These are phyloP conservation scores for Pseudogymnoascus sp. DNA, from an alignment of 2,329 filamentous ascomycete species.

Conservation along the genomic window DNA sequence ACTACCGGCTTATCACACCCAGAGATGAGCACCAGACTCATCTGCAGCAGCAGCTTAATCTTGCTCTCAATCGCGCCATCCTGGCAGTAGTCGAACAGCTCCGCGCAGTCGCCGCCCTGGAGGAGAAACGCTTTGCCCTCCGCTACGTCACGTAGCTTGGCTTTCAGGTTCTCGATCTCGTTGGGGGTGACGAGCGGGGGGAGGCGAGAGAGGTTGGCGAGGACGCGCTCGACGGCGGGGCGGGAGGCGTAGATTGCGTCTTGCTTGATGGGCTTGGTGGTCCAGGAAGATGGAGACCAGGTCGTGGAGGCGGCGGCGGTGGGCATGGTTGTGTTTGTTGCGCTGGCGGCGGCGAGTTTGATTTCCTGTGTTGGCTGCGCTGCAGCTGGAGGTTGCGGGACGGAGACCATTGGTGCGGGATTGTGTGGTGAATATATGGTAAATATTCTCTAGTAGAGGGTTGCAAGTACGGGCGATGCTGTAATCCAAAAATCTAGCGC, in stretches of 20 bases:
- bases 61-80: slow-evolving; percentile 87
- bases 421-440: neutral
- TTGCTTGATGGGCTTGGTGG: slow-evolving; percentile 71
- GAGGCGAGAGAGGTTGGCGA: slow-evolving; percentile 56
- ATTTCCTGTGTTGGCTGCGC: neutral
- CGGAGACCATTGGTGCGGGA: neutral
- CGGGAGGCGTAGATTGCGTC: slow-evolving; percentile 60
- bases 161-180: slow-evolving; percentile 74
- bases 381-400: neutral
- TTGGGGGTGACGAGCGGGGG: slow-evolving; percentile 72
- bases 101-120: slow-evolving; percentile 94
- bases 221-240: slow-evolving; percentile 48
- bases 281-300: slow-evolving; percentile 64
- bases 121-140: slow-evolving; percentile 86
- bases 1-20: slow-evolving; percentile 75
- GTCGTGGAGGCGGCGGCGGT: neutral
- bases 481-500: neutral
- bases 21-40: slow-evolving; percentile 94
- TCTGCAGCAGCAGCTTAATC: slow-evolving; percentile 92
- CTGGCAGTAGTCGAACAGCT: slow-evolving; percentile 94
- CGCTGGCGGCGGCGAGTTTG: neutral
- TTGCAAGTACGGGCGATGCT: neutral
- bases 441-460: neutral
- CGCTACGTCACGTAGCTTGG: slow-evolving; percentile 75
- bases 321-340: neutral